These are phyloP conservation scores for Wallacemonas rigidus DNA, from an alignment of 208 protist genomes.

Conservation along the genomic window DNA sequence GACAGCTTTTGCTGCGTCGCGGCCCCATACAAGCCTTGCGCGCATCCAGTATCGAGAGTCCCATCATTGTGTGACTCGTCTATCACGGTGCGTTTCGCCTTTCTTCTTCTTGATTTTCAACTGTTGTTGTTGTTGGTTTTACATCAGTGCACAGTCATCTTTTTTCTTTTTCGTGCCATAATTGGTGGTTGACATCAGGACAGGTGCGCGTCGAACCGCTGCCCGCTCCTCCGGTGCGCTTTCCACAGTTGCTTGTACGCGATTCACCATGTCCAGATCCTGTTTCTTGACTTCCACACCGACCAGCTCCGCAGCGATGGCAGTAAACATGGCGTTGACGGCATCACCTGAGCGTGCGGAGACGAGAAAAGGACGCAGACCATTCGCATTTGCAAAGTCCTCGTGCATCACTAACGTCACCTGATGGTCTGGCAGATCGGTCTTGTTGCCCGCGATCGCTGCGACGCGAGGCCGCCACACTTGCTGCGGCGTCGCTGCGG, in stretches of 20 bases:
- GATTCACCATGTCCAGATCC: constrained; percentile 74
- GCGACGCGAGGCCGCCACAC: constrained; percentile 53
- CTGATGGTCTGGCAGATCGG: constrained; percentile 86
- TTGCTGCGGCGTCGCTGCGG: neutral
- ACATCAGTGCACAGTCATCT: constrained; percentile 53
- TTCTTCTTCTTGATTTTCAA: neutral
- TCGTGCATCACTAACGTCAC: constrained; percentile 74
- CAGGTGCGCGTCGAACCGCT: constrained; percentile 17
- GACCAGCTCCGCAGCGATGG: constrained; percentile 85
- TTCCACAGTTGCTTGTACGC: constrained; percentile 49
- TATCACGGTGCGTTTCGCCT: neutral
- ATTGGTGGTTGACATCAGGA: constrained; percentile 23
- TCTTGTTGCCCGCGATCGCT: constrained; percentile 91
- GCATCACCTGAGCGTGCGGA: constrained; percentile 93
- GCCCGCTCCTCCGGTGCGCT: constrained; percentile 41
- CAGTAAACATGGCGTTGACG: constrained; percentile 80
- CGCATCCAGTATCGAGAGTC: too few relatives aligned
- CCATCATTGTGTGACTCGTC: too few relatives aligned
- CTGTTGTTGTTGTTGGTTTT: constrained; percentile 15
- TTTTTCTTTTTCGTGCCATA: constrained; percentile 32
- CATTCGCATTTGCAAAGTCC: constrained; percentile 62
- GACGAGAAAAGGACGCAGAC: constrained; percentile 70
- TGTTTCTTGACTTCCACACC: constrained; percentile 69
- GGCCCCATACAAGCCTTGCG: too few relatives aligned
- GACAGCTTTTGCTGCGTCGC: too few relatives aligned